Conservation (phyloP, 2,329 filamentous ascomycete species). For the Capronia epimyces region DNA sequence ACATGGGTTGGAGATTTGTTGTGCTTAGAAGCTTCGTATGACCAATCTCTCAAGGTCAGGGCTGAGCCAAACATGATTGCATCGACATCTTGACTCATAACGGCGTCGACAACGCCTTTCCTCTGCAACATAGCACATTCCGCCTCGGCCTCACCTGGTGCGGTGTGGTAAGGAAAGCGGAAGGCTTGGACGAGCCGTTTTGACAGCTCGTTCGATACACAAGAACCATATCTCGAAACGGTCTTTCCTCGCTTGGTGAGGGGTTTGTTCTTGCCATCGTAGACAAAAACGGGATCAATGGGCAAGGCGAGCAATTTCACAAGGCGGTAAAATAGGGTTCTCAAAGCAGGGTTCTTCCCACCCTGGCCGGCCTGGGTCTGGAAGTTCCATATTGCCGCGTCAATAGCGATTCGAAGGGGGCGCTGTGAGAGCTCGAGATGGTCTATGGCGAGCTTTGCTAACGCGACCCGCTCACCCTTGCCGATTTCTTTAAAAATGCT, state of each 20-base stretch:
- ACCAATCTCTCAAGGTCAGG: slow-evolving; percentile 74
- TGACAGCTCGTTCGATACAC: slow-evolving; percentile 64
- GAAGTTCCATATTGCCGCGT: slow-evolving; percentile 96
- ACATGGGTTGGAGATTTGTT: slow-evolving; percentile 76
- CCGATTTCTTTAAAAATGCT: slow-evolving; percentile 92
- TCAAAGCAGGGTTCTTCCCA: slow-evolving; percentile 80
- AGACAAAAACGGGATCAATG: slow-evolving; percentile 85
- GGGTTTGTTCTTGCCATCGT: slow-evolving; percentile 81
- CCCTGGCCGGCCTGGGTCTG: slow-evolving; percentile 81
- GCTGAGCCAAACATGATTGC: slow-evolving; percentile 94
- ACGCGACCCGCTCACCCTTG: slow-evolving; percentile 67
- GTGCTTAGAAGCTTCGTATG: slow-evolving; percentile 60
- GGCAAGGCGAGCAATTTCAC: slow-evolving; percentile 68
- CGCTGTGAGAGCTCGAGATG: slow-evolving; percentile 64
- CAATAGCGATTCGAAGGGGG: slow-evolving; percentile 81
- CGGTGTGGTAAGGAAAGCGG: slow-evolving; percentile 75
- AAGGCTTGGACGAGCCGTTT: slow-evolving; percentile 81
- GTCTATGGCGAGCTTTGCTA: slow-evolving; percentile 75
- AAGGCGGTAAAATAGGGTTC: slow-evolving; percentile 89
- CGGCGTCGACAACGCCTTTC: slow-evolving; percentile 80
- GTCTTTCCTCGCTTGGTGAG: slow-evolving; percentile 82
- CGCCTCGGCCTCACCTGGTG: slow-evolving; percentile 91
- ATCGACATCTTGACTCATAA: slow-evolving; percentile 93
- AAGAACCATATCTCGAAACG: slow-evolving; percentile 52
- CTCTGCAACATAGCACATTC: slow-evolving; percentile 85